Evolutionary conservation across 2,329 filamentous ascomycete species (phyloP).

Genomic region (Ophiosphaerella narmari): DNA sequence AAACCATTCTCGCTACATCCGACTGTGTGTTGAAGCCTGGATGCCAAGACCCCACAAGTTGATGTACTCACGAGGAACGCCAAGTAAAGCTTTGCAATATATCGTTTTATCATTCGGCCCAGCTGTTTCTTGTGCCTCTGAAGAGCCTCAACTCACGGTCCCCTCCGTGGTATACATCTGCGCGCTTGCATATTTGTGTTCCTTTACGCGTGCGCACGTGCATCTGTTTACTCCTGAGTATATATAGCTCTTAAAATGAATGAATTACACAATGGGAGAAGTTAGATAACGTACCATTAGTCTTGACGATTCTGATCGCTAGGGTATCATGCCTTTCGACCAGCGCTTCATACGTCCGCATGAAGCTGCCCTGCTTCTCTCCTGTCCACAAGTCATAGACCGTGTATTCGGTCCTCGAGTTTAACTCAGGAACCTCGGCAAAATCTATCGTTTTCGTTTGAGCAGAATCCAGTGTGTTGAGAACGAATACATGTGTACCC

Average conservation of each 20-base stretch:
- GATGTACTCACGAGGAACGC: no score
- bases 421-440: conserved; percentile 26
- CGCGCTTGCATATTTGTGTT: no score
- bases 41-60: no score
- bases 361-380: conserved; percentile 13
- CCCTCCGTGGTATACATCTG: no score
- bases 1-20: no score
- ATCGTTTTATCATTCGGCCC: no score
- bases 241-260: neutral
- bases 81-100: no score
- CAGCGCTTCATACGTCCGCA: conserved; percentile 6
- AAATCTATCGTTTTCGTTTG: conserved; percentile 20
- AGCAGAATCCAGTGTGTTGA: conserved; percentile 27
- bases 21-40: no score
- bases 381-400: conserved; percentile 29
- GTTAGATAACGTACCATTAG: neutral
- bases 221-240: no score
- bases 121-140: no score
- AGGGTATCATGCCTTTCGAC: conserved; percentile 24
- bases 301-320: conserved; percentile 5
- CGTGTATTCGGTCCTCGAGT: conserved; percentile 12
- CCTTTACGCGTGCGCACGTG: no score
- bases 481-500: conserved; percentile 30
- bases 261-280: neutral
- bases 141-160: no score